phyloP scores from a whole-genome alignment of 345 rosid genomes.

The Crucihimalaya himalaica region DNA sequence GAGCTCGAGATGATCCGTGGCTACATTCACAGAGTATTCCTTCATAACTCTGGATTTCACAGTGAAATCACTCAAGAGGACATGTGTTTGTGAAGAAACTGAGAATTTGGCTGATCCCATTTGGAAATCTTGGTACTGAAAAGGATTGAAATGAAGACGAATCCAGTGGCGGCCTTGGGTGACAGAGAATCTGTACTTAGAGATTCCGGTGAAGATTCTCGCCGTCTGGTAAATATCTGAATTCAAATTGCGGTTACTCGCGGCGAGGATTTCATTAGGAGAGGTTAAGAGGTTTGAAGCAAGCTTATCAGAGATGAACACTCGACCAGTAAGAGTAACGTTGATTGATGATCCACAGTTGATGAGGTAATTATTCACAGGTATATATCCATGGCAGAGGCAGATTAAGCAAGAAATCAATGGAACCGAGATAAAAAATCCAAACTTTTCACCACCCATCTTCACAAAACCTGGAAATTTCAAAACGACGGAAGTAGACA shows the following conservation, averaged over 20 bases:
- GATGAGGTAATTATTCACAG: constrained; percentile 69
- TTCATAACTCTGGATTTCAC: constrained; percentile 47
- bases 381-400: constrained; percentile 59
- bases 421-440: constrained; percentile 44
- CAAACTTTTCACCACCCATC: constrained; percentile 47
- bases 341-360: constrained; percentile 78
- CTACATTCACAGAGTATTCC: constrained; percentile 67
- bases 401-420: constrained; percentile 45
- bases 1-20: constrained; percentile 54
- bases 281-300: constrained; percentile 56
- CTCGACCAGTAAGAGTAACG: constrained; percentile 49
- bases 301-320: constrained; percentile 62
- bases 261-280: constrained; percentile 49
- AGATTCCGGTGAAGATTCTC: constrained; percentile 57
- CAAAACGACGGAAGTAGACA: not conserved
- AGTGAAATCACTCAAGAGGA: constrained; percentile 55
- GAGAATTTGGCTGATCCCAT: constrained; percentile 64
- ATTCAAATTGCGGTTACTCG: constrained; percentile 43
- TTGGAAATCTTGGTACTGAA: constrained; percentile 48
- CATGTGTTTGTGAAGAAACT: constrained; percentile 57
- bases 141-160: constrained; percentile 82
- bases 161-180: constrained; percentile 79
- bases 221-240: constrained; percentile 74
- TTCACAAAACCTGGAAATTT: constrained; percentile 35
- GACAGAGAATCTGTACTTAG: constrained; percentile 67